These are phyloP conservation scores for Aspergillus cejpii DNA, from an alignment of 2,329 filamentous ascomycete genomes.

Conservation along the genomic window DNA sequence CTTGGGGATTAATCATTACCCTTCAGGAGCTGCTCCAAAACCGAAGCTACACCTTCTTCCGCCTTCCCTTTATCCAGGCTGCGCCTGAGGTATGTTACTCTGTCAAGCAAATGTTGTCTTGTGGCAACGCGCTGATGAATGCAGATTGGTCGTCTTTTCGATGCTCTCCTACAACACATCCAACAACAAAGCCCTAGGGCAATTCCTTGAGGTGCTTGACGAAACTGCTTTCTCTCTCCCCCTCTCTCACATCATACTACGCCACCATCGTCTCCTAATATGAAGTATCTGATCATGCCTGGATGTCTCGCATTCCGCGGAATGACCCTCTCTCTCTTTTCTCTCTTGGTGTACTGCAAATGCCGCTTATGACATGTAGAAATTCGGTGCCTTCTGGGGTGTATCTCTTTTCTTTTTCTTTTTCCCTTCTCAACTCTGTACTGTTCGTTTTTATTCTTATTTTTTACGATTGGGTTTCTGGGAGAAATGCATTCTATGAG, in stretches of 20 bases:
- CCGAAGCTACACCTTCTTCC: constrained; percentile 84
- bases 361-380: constrained; percentile 19
- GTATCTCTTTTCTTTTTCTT: constrained; percentile 18
- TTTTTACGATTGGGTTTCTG: constrained; percentile 22
- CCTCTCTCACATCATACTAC: constrained; percentile 9
- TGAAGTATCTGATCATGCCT: constrained; percentile 18
- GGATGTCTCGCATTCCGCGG: constrained; percentile 19
- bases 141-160: constrained; percentile 42
- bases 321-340: constrained; percentile 13
- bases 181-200: constrained; percentile 45
- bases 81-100: constrained; percentile 64
- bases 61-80: constrained; percentile 83
- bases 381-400: constrained; percentile 17
- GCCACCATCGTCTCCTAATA: constrained; percentile 5
- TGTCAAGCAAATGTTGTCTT: not conserved
- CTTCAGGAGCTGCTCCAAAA: constrained; percentile 88
- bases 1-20: constrained; percentile 88
- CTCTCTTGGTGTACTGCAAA: constrained; percentile 15
- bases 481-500: constrained; percentile 22
- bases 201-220: constrained; percentile 23
- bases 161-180: constrained; percentile 42
- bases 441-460: constrained; percentile 15
- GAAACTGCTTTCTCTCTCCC: constrained; percentile 6
- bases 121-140: constrained; percentile 2
- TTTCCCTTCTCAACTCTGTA: constrained; percentile 15